Evolutionary conservation across 208 protist genomes (phyloP).

Genomic region (Spongospora subterranea): DNA sequence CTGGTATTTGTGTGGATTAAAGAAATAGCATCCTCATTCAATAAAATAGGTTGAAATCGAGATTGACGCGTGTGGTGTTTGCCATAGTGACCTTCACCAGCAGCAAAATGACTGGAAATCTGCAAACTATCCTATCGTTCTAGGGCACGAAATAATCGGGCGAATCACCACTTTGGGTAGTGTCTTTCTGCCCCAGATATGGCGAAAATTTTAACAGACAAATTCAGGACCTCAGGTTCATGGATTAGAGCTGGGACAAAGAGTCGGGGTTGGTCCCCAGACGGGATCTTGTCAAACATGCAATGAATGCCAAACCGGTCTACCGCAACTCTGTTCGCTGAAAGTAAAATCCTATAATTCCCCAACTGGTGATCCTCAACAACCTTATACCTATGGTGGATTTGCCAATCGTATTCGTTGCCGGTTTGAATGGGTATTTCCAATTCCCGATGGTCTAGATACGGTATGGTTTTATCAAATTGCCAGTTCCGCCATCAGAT

Average conservation of each 20-base stretch:
- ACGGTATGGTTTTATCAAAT: no score
- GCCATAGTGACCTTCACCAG: slow-evolving; percentile 53
- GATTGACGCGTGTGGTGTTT: slow-evolving; percentile 43
- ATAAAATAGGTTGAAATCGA: slow-evolving; percentile 50
- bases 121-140: slow-evolving; percentile 19
- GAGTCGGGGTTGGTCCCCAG: slow-evolving; percentile 37
- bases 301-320: background rate
- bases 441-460: slow-evolving; percentile 1
- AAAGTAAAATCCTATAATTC: slow-evolving; percentile 50
- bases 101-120: slow-evolving; percentile 23
- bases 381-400: slow-evolving; percentile 38
- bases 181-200: background rate
- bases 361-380: slow-evolving; percentile 7
- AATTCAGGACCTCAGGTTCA: background rate
- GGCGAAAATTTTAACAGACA: background rate
- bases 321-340: background rate
- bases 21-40: no score
- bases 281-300: background rate
- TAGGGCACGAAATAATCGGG: slow-evolving; percentile 37
- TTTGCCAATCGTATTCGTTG: background rate
- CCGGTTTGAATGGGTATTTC: slow-evolving; percentile 22
- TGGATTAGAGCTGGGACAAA: background rate
- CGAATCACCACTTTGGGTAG: background rate
- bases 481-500: no score
- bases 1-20: no score